phyloP scores from a whole-genome alignment of 305 asterid genomes.

The Solanum hybrid region DNA sequence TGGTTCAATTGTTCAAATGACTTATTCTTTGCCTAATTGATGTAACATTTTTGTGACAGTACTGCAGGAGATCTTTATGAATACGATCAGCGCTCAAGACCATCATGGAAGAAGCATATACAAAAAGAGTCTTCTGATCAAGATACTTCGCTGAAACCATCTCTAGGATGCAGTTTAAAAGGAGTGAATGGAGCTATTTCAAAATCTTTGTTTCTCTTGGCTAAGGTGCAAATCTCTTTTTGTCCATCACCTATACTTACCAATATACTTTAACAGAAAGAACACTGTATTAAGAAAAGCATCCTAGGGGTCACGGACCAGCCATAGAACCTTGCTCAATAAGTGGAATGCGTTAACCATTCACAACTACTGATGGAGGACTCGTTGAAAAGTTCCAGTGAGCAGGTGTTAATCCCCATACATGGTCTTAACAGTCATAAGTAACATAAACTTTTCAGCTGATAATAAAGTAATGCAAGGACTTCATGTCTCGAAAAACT shows the following conservation, averaged over 20 bases:
- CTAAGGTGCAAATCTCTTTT: slow-evolving; percentile 34
- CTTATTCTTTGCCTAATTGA: slow-evolving; percentile 3
- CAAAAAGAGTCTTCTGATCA: slow-evolving; percentile 28
- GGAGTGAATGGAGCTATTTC: slow-evolving; percentile 43
- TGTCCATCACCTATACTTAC: background rate
- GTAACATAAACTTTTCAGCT: background rate
- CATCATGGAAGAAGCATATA: slow-evolving; percentile 89
- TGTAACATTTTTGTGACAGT: slow-evolving; percentile 28
- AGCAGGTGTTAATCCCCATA: background rate
- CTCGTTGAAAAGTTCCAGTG: background rate
- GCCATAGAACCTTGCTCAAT: background rate
- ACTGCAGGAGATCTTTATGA: slow-evolving; percentile 81
- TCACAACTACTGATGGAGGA: background rate
- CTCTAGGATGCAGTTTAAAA: slow-evolving; percentile 41
- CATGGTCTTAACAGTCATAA: background rate
- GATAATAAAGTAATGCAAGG: background rate
- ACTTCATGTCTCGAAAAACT: background rate
- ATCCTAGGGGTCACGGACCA: background rate
- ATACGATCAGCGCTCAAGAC: slow-evolving; percentile 52
- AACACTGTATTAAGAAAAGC: background rate
- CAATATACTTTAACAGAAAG: background rate
- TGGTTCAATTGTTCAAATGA: background rate
- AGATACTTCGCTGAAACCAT: slow-evolving; percentile 33
- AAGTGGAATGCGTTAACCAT: background rate
- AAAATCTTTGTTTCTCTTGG: slow-evolving; percentile 56